Base-by-base conservation (phyloP, 805 yeast species). In the Candida pseudofarinosa region DNA sequence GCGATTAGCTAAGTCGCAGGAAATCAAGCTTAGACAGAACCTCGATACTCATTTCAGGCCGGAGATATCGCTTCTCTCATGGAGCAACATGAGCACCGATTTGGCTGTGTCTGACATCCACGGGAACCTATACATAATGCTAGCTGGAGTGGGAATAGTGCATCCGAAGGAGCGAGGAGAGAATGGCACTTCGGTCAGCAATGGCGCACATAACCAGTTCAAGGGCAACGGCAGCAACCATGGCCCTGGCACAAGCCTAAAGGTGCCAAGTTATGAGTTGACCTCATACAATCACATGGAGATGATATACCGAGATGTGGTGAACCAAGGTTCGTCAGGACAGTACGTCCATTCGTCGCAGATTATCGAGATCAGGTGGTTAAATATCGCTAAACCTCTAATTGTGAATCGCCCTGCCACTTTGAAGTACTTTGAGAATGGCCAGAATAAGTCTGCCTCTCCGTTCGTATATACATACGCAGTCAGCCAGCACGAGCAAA, bases 41-140 rank as follows among this genome's bases (percentile, higher is more conserved):
- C 63, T 63, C 13, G 62, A 56, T 35, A 53, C 54, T 16, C 54
- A 51, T 37, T 28, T 32, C 7, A 19, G 41, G 13, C 72, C 71
- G 35, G 65, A 62, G 42, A 55, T 79, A 5, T 53, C 71, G 1
- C 54, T 71, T 19, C 75, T 88, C 4, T 67, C 75, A 33, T 93
- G 97, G 89, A 82, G 93, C 45, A 79, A 81, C 38, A 68, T 82
- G 0, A 91, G 91, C 36, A 80, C 85, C 43, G 96, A 90, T 55
- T 71, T 93, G 38, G 95, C 95, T 2, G 77, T 85, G 3, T 72
- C 85, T 35, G 98, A 90, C 59, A 74, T 72, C 17, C 57, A 70
- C 31, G 97, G 97, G 2, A 79, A 82, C 47, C 67, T 71, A 43
- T 69, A 62, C 50, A 60, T 71, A 6, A 50, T 67, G 35, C 45